phyloP scores from a whole-genome alignment of 495 filamentous ascomycete genomes.

The Cercophora samala region DNA sequence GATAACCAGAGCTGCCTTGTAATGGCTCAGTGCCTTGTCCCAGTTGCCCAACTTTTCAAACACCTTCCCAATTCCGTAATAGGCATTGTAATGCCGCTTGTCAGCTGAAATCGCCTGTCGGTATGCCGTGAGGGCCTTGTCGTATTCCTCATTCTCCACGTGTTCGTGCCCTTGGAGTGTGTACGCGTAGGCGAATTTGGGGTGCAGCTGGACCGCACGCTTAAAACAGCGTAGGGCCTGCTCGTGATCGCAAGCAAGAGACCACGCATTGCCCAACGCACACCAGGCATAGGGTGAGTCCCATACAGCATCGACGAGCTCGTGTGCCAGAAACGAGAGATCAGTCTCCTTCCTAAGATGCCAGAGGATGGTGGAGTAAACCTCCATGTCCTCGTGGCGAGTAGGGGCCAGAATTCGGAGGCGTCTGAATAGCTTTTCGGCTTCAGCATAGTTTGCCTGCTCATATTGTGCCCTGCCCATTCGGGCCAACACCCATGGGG shows the following conservation, averaged over 20 bases:
- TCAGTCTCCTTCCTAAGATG: slow-evolving; percentile 89
- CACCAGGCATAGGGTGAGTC: slow-evolving; percentile 94
- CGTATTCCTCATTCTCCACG: slow-evolving; percentile 94
- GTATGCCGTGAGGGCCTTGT: slow-evolving; percentile 85
- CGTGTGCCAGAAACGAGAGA: slow-evolving; percentile 85
- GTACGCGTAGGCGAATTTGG: slow-evolving; percentile 90
- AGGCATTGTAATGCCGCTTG: slow-evolving; percentile 90
- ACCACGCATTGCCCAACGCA: slow-evolving; percentile 90
- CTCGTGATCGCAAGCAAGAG: slow-evolving; percentile 90
- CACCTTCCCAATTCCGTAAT: slow-evolving; percentile 90
- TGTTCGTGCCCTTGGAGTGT: slow-evolving; percentile 96
- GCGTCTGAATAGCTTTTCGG: slow-evolving; percentile 77
- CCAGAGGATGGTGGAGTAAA: slow-evolving; percentile 97
- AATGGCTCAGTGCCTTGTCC: slow-evolving; percentile 85
- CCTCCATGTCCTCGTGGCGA: slow-evolving; percentile 88
- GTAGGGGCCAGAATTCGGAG: slow-evolving; percentile 73
- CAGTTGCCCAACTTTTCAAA: slow-evolving; percentile 94
- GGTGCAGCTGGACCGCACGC: slow-evolving; percentile 83
- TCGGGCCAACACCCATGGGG: slow-evolving; percentile 90
- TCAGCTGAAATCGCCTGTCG: slow-evolving; percentile 79
- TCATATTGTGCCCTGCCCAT: slow-evolving; percentile 89
- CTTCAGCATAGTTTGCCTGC: slow-evolving; percentile 75
- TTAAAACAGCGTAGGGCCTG: slow-evolving; percentile 94
- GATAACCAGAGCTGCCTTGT: slow-evolving; percentile 76
- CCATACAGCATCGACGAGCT: slow-evolving; percentile 79